Evolutionary conservation across 2,329 filamentous ascomycete species (phyloP).

Genomic region (Cyphellophora europaea): DNA sequence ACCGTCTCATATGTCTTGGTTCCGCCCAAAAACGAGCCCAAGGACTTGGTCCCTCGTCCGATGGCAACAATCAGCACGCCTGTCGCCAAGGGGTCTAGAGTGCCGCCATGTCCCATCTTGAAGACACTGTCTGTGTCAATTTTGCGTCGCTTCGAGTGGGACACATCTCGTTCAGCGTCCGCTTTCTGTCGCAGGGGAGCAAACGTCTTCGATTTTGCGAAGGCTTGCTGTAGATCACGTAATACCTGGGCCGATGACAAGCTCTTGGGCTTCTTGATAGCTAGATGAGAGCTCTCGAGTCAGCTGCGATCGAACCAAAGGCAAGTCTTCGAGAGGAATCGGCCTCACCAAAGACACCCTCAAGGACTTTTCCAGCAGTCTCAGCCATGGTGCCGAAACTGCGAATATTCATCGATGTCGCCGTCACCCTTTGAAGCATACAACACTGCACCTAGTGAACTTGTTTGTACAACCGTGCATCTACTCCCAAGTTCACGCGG

Average conservation of each 20-base stretch:
- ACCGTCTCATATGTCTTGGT: conserved; percentile 90
- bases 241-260: conserved; percentile 85
- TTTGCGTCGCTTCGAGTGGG: conserved; percentile 37
- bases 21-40: conserved; percentile 72
- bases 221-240: conserved; percentile 73
- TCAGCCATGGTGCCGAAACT: conserved; percentile 14
- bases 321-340: conserved; percentile 20
- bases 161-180: conserved; percentile 7
- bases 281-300: too few species aligned
- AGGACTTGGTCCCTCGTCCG: conserved; percentile 75
- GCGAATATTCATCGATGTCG: conserved; percentile 3
- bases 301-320: too few species aligned
- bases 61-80: conserved; percentile 85
- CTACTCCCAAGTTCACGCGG: too few species aligned
- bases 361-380: conserved; percentile 38
- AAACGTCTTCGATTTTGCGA: conserved; percentile 75
- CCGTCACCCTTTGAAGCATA: too few species aligned
- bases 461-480: too few species aligned
- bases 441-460: too few species aligned
- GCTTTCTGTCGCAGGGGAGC: conserved; percentile 63
- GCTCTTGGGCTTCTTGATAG: conserved; percentile 84
- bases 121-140: conserved; percentile 57
- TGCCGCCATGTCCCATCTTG: conserved; percentile 94
- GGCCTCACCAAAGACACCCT: conserved; percentile 53
- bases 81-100: conserved; percentile 85